Base-by-base conservation (phyloP, 257 asterid species). In the Ilex aquifolium region DNA sequence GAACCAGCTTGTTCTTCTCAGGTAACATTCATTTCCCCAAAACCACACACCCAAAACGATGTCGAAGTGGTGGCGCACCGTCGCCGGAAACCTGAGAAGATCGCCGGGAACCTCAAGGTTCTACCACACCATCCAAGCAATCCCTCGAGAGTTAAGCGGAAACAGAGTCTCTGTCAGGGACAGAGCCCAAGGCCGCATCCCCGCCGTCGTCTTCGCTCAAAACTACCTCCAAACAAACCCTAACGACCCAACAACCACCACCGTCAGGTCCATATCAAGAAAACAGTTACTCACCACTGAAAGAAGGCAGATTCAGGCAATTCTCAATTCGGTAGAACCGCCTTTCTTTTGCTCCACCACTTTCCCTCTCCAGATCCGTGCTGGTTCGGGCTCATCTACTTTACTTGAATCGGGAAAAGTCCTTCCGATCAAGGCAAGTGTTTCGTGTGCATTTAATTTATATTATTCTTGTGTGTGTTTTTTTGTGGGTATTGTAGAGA, bases 121-220 rank as follows among this genome's bases (percentile, higher is more conserved):
- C 1, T 85, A 63, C 72, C 91, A 88, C 65, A 92, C 98, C 32
- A 88, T 92, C 56, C 95, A 92, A 81, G 97, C 95, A 56, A 74
- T 85, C 29, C 95, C 97, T 5, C 79, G 98, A 50, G 97, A 92
- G 65, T 64, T 78, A 32, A 71, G 79, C n/a, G 98, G 98, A 30
- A 73, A 65, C 73, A 76, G 97, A 64, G 74, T 87, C 66, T 74
- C 98, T 69, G 69, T 61, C 49, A 84, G 87, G 10, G 95, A 92
- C 54, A 83, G 98, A 57, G 79, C 80, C 36, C 95, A 83, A 68
- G 97, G 98, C 49, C 98, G 95, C 57, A 85, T 92, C 74, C 97
- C 98, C 6, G 84, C 91, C 17, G 82, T 92, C 6, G 92, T 92
- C 44, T 88, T 88, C 78, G 79, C 95, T 65, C 95, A 84, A 72